Evolutionary conservation across 441 rosid genomes (phyloP), one percentile per base, ranked within the genome.

Genomic region (Populus hybrid): DNA sequence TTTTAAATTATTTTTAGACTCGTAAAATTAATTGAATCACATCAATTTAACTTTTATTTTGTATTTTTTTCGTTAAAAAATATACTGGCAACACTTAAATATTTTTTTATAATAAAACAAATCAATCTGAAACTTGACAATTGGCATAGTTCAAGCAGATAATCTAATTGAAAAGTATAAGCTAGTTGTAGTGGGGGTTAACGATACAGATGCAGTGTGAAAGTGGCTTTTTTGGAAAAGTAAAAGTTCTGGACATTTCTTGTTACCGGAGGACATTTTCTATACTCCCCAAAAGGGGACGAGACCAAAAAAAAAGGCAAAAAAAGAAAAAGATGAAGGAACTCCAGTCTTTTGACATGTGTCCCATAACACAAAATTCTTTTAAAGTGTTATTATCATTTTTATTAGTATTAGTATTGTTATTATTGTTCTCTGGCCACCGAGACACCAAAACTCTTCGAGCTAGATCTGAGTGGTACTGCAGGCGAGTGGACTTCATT

Each of bases 221-320:
- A 76, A 73, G 32, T 40, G 34, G 72, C 14, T 65, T 73, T 67
- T 24, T 40, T 36, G 46, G 10, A 76, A 28, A 35, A 14, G 24
- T 23, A 69, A 35, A 72, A 36, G 10, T 34, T 75, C 70, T 34
- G 35, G 81, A 75, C 36, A 54, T 81, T 73, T 78, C 73, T 28
- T 30, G 12, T 18, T 1, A 59, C 8, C 3, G 23, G 50, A 46
- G 38, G 23, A 72, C 67, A 24, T 24, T 8, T 16, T 16, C 35
- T 23, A 40, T 70, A 70, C 82, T 35, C 78, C 78, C 75, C 67
- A 12, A 20, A 35, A 7, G 84, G 84, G 36, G 57, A 76, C 75
- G 76, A 72, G 66, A 20, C 80, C 54, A 65, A 14, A 38, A 40
- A 9, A 38, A 11, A 79, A 77, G 61, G 63, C 66, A 34, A 34